Base-by-base conservation (phyloP, 2,329 filamentous ascomycete genomes). In the Aspergillus ochraceoroseus region DNA sequence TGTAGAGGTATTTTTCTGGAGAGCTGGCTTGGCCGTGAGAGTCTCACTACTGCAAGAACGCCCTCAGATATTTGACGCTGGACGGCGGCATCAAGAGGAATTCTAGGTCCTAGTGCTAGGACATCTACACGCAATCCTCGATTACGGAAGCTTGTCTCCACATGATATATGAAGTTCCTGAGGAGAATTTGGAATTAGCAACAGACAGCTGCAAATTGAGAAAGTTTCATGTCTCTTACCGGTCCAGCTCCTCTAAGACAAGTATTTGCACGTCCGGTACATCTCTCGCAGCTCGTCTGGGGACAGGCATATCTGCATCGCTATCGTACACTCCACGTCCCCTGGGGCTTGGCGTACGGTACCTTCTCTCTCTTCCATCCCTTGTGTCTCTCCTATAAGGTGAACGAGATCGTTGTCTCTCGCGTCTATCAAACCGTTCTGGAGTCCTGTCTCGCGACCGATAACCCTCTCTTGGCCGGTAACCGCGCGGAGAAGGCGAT, bases 251-350 rank as follows among this genome's bases (percentile, higher is more conserved):
- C 49, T 90, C 82, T 30, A 90, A 72, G 4, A 94, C 76, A 18
- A 95, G 77, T 19, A 96, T 79, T 61, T 95, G 88, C 11, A 95
- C 84, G 54, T 96, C 88, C 2, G 90, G 89, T 14, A 95, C 81
- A 49, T 92, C 80, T 42, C 76, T 71, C 3, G 85, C 80, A 43
- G 80, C 77, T 42, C 88, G 76, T 41, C 81, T 77, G 29, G 87
- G 86, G 5, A 94, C 76, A 19, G 85, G 82, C 8, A 88, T 70
- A 23, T 78, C 76, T 26, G 76, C 70, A 47, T 84, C 79, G 22
- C 71, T 68, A 38, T 82, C 75, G 41, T 71, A 64, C 32, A 74
- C 67, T 25, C 72, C 67, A 14, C 75, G 65, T 34, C 73, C 65
- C 20, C 74, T 56, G 56, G 86, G 86, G 46, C 82, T 87, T 2